A percentile compares a stretch with the other conserved stretches of the same genome.
phyloP scores from a whole-genome alignment of 2,329 filamentous ascomycete genomes.

The Venturia carpophila region DNA sequence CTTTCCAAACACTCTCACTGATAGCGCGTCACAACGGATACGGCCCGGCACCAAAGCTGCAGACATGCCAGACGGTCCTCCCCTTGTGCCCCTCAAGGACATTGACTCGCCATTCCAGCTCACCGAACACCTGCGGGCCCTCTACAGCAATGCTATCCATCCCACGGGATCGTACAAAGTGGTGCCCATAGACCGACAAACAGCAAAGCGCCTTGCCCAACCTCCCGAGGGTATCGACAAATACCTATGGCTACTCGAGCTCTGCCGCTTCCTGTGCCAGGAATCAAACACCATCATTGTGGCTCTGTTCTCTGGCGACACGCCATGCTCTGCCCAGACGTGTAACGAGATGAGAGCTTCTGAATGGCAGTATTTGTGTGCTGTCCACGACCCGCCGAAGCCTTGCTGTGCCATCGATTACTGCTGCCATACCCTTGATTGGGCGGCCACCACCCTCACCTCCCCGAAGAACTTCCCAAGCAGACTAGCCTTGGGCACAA shows the following conservation, averaged over 20 bases:
- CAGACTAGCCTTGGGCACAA: constrained; percentile 55
- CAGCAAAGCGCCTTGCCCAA: constrained; percentile 67
- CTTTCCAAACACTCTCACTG: constrained; percentile 53
- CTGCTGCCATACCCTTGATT: constrained; percentile 96
- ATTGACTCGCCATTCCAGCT: constrained; percentile 96
- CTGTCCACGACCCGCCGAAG: constrained; percentile 93
- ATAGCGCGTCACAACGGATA: constrained; percentile 74
- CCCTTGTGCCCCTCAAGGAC: constrained; percentile 75
- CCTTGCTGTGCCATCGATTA: constrained; percentile 98
- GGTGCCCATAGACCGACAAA: constrained; percentile 64
- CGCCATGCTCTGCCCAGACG: constrained; percentile 78
- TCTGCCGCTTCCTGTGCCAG: constrained; percentile 89
- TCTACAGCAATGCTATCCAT: constrained; percentile 75
- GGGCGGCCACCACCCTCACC: constrained; percentile 90
- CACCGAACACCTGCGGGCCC: constrained; percentile 90
- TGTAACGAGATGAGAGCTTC: constrained; percentile 98
- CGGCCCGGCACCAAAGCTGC: constrained; percentile 84
- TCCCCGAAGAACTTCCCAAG: constrained; percentile 94
- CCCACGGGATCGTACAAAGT: constrained; percentile 48
- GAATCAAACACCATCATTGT: constrained; percentile 91
- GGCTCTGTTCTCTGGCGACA: constrained; percentile 83
- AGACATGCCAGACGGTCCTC: constrained; percentile 88
- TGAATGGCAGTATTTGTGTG: constrained; percentile 98
- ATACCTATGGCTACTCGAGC: constrained; percentile 93
- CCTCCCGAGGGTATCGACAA: constrained; percentile 76